phyloP scores from a whole-genome alignment of 2,329 filamentous ascomycete genomes.

The Helotiales sp. region DNA sequence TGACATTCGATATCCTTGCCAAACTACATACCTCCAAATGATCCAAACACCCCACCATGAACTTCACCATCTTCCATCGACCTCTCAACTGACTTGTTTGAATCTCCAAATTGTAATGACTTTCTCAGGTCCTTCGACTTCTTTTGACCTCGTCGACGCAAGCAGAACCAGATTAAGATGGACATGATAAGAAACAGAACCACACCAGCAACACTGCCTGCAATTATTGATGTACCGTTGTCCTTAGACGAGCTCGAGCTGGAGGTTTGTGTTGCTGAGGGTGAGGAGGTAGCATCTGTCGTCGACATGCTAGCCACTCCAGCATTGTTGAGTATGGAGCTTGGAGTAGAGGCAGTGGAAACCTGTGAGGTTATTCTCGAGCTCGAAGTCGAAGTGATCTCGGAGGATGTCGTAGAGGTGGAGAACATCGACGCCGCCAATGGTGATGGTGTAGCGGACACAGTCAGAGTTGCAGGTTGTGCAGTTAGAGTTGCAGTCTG shows the following conservation, averaged over 20 bases:
- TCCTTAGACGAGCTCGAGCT: neutral
- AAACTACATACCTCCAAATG: constrained; percentile 47
- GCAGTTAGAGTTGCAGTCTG: too few relatives aligned
- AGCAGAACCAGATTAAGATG: constrained; percentile 22
- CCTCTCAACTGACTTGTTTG: constrained; percentile 1
- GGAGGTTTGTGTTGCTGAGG: neutral
- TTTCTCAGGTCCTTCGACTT: neutral
- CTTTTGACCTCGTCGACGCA: constrained; percentile 18
- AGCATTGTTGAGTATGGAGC: neutral
- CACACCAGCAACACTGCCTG: constrained; percentile 20
- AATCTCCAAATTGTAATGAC: constrained; percentile 6
- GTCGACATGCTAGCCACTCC: neutral
- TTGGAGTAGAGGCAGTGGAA: neutral
- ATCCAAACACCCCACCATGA: constrained; percentile 42
- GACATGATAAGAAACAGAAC: constrained; percentile 18
- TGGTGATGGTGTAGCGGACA: constrained; percentile 4
- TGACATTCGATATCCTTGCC: neutral
- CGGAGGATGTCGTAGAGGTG: neutral
- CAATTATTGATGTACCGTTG: constrained; percentile 20
- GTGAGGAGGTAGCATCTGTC: neutral
- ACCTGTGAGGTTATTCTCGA: too few relatives aligned
- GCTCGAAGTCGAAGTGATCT: neutral
- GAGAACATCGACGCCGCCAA: too few relatives aligned
- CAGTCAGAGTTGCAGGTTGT: constrained; percentile 26
- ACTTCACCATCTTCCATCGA: neutral